Conservation (phyloP, 2,329 filamentous ascomycete species). For the Xylaria sp. region DNA sequence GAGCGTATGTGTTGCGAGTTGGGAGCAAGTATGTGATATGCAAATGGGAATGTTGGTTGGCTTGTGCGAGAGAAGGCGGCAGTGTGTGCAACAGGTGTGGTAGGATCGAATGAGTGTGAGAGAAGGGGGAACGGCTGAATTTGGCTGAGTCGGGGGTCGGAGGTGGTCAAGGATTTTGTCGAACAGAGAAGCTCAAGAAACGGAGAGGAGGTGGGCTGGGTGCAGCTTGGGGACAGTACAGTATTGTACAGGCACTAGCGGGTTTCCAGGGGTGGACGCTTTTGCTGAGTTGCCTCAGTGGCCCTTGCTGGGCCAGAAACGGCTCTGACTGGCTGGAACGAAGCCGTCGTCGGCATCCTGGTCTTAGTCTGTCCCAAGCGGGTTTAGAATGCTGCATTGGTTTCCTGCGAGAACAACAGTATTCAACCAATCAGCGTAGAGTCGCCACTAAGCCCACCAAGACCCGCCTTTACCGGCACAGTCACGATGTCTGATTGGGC, state of each 20-base stretch:
- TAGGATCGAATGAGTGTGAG: constrained; percentile 41
- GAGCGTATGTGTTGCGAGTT: constrained; percentile 17
- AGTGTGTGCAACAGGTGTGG: constrained; percentile 37
- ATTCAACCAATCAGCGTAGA: constrained; percentile 30
- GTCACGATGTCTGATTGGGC: constrained; percentile 28
- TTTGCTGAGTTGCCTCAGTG: constrained; percentile 37
- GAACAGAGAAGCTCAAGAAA: constrained; percentile 35
- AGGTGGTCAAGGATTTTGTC: constrained; percentile 42
- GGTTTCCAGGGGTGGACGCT: background rate
- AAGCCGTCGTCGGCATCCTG: constrained; percentile 28
- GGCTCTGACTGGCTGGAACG: constrained; percentile 30
- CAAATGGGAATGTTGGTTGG: constrained; percentile 35
- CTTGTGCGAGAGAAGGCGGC: constrained; percentile 35
- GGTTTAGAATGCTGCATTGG: constrained; percentile 31
- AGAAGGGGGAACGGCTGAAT: constrained; percentile 37
- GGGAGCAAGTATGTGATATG: constrained; percentile 32
- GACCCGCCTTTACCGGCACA: background rate
- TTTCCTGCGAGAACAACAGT: constrained; percentile 31
- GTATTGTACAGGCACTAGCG: background rate
- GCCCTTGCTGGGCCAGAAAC: constrained; percentile 21
- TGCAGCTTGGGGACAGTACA: background rate
- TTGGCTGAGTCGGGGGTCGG: constrained; percentile 37
- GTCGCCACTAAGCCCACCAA: constrained; percentile 35
- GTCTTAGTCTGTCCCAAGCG: constrained; percentile 27
- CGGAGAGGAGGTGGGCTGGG: constrained; percentile 28